A percentile compares a stretch with the other conserved stretches of the same genome.
phyloP scores from a whole-genome alignment of 331 rosid species.

The Saraca asoca region DNA sequence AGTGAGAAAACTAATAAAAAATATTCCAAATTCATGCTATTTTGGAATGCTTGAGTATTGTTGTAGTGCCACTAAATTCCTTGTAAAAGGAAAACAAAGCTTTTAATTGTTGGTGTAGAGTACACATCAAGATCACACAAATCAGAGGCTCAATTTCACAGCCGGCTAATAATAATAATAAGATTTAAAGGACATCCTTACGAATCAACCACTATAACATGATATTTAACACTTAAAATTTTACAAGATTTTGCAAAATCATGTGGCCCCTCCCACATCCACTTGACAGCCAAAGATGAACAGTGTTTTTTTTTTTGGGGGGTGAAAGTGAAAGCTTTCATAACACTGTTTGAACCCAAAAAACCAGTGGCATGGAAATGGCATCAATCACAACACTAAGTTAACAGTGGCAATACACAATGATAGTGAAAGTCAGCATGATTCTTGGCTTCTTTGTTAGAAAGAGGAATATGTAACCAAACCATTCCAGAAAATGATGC shows the following conservation, averaged over 20 bases:
- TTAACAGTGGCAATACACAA: conserved; percentile 40
- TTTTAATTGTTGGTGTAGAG: too few relatives aligned
- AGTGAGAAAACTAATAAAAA: too few relatives aligned
- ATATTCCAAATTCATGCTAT: too few relatives aligned
- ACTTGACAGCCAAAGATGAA: conserved; percentile 46
- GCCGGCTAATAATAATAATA: too few relatives aligned
- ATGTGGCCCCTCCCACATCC: conserved; percentile 50
- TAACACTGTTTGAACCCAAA: conserved; percentile 46
- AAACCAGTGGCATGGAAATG: conserved; percentile 46
- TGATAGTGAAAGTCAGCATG: conserved; percentile 41
- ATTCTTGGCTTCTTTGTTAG: conserved; percentile 52
- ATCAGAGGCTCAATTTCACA: too few relatives aligned
- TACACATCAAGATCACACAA: too few relatives aligned
- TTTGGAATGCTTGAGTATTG: too few relatives aligned
- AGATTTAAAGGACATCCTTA: conserved; percentile 6
- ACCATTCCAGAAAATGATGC: conserved; percentile 35
- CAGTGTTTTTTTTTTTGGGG: conserved; percentile 21
- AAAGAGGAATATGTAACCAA: conserved; percentile 34
- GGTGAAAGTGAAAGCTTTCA: conserved; percentile 40
- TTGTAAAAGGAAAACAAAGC: too few relatives aligned
- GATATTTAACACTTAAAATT: conserved; percentile 21
- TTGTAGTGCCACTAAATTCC: too few relatives aligned
- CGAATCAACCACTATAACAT: conserved; percentile 27
- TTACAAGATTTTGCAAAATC: conserved; percentile 39
- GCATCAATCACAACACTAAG: conserved; percentile 45